Base-by-base conservation (phyloP, 2,329 filamentous ascomycete genomes). In the Chrysoporthe austroafricana region DNA sequence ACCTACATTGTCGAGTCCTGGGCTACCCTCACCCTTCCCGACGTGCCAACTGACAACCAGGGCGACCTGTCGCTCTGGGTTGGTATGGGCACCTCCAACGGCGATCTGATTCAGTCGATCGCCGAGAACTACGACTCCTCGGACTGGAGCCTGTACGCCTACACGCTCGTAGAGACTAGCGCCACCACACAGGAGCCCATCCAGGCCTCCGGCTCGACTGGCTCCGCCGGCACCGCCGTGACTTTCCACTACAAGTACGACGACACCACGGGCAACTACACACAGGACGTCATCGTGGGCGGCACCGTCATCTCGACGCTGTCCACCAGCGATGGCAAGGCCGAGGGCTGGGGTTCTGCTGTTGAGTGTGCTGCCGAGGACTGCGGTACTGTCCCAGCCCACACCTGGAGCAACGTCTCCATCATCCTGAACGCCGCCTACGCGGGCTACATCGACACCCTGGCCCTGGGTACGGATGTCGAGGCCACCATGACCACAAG, bases 361-460 rank as follows among this genome's bases (percentile, higher is more conserved):
- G 78, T 83, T 21, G 87, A 91, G 75, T 88, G 87, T 77, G 92
- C 89, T 65, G 90, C 88, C 76, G 90, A 94, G 78, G 90, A 91
- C 82, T 94, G 92, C 83, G 92, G 92, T 71, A 68, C 68, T 44
- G 56, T 70, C 9, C 52, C 59, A 39, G 68, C 68, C 16, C 68
- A 70, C 63, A 68, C 67, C 39, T 70, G 68, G 68, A 66, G 56
- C 66, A 63, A 70, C 36, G 63, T 63, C 59, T 66, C 59, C 59
- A 70, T 70, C 66, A 70, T 66, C 56, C 68, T 68, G 5, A 66
- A 63, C 63, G 32, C 42, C 26, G 68, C 68, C 13, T 63, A 70
- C 50, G 54, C 44, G 42, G 62, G 9, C 63, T 70, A 70, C 66
- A 60, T 63, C 52, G 39, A 64, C 60, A 68, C 66, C 32, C 42